These are phyloP conservation scores for Orbilia blumenaviensis DNA, from an alignment of 2,329 filamentous ascomycete genomes.

Conservation along the genomic window DNA sequence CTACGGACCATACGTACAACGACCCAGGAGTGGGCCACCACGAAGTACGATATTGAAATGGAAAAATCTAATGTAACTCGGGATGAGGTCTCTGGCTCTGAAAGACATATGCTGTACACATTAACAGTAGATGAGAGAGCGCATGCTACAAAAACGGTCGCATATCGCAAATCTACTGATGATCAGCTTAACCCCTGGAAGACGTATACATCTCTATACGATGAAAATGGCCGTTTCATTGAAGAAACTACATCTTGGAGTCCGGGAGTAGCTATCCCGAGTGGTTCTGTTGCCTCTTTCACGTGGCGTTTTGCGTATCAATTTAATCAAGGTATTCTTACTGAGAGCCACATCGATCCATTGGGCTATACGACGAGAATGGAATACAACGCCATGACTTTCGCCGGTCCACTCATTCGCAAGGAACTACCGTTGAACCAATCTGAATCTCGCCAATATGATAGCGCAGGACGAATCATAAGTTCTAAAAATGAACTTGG, in stretches of 20 bases:
- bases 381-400: neutral
- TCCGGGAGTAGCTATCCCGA: neutral
- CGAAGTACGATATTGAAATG: neutral
- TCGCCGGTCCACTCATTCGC: neutral
- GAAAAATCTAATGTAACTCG: neutral
- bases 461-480: neutral
- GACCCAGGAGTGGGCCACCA: neutral
- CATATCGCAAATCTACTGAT: neutral
- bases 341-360: neutral
- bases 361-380: neutral
- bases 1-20: neutral
- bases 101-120: neutral
- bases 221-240: neutral
- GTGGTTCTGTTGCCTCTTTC: neutral
- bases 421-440: neutral
- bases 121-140: neutral
- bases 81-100: neutral
- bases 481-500: neutral
- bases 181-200: slow-evolving; percentile 3
- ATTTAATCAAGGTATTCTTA: neutral
- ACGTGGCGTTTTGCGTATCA: neutral
- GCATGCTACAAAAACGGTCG: neutral
- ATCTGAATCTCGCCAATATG: neutral
- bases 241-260: neutral
- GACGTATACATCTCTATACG: neutral